Conservation (phyloP, 164 flowering plant species). For the Vitis labrusca region DNA sequence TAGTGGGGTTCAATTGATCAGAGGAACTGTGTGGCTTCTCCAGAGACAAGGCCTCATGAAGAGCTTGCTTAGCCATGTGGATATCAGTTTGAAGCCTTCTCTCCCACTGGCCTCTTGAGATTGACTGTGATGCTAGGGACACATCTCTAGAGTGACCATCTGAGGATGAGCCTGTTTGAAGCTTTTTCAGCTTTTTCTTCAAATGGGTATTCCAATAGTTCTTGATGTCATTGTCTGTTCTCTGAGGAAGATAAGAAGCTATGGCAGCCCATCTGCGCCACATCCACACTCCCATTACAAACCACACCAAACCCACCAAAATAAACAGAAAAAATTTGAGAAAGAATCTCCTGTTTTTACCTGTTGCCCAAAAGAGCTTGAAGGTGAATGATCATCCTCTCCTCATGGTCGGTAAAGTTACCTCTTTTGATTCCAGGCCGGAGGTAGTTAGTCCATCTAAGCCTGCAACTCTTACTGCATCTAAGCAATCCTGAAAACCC, state of each 20-base stretch:
- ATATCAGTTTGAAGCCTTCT: slow-evolving; percentile 75
- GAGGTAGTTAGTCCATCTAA: slow-evolving; percentile 45
- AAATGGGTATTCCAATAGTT: slow-evolving; percentile 46
- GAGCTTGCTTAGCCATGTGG: slow-evolving; percentile 61
- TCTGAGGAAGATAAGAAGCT: slow-evolving; percentile 40
- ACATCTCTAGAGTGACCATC: slow-evolving; percentile 19
- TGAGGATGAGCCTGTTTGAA: slow-evolving; percentile 9
- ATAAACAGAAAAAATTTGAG: not conserved
- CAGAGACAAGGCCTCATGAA: slow-evolving; percentile 54
- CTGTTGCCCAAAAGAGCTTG: slow-evolving; percentile 50
- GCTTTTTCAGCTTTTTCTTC: slow-evolving; percentile 39
- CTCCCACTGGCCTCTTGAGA: slow-evolving; percentile 76
- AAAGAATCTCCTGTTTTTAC: slow-evolving; percentile 6
- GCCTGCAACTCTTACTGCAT: slow-evolving; percentile 44
- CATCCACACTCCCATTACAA: slow-evolving; percentile 7
- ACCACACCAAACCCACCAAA: too few relatives aligned
- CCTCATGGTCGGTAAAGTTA: slow-evolving; percentile 36
- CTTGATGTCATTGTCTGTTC: slow-evolving; percentile 43
- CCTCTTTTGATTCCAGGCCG: slow-evolving; percentile 45
- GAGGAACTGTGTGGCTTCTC: slow-evolving; percentile 21
- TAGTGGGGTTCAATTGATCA: slow-evolving; percentile 17
- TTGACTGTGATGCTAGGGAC: slow-evolving; percentile 19
- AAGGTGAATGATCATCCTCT: slow-evolving; percentile 45
- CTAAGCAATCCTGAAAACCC: slow-evolving; percentile 31
- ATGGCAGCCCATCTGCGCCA: slow-evolving; percentile 44